Base-by-base conservation (phyloP, 2,329 filamentous ascomycete genomes). In the Trichoderma atroviride region DNA sequence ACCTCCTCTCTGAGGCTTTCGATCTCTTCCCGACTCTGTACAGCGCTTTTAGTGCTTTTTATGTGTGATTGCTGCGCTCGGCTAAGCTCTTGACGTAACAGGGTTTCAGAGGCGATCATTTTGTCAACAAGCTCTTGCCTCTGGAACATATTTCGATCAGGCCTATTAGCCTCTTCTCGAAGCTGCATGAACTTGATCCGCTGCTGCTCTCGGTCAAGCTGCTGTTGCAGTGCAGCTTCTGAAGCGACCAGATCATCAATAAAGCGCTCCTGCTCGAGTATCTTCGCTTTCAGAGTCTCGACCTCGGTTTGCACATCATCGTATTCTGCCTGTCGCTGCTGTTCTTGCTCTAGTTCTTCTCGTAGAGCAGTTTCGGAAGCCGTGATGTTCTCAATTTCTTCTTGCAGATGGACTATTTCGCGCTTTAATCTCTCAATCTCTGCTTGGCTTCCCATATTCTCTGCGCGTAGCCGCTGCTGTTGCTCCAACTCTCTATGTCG, bases 391-490 rank as follows among this genome's bases (percentile, higher is more conserved):
- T 87, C 86, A 60, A 94, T 87, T 16, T 88, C 85, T 68, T 87
- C 84, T 68, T 93, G 89, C 71, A 91, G 89, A 75, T 92, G 88
- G 6, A 86, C 84, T 33, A 96, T 84, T 75, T 92, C 89, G 70
- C 92, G 85, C 73, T 92, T 89, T 19, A 96, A 83, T 43, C 89
- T 86, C 77, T 92, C 88, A 52, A 86, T 82, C 74, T 91, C 87
- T 14, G 88, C 82, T 77, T 91, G 89, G 24, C 86, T 85, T 74
- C 89, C 87, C 67, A 86, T 85, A 11, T 81, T 81, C 40, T 85
- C 83, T 24, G 76, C 74, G 56, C 78, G 47, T n/a, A n/a, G 16
- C 47, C 40, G 59, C 47, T 40, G 59, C 14, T 62, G 27, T 9
- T 33, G 59, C 6, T 62, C 59, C 16, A 62, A 14, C 6, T 43